These are phyloP conservation scores for Trichophyton rubrum DNA, from an alignment of 2,329 filamentous ascomycete genomes.

Conservation along the genomic window DNA sequence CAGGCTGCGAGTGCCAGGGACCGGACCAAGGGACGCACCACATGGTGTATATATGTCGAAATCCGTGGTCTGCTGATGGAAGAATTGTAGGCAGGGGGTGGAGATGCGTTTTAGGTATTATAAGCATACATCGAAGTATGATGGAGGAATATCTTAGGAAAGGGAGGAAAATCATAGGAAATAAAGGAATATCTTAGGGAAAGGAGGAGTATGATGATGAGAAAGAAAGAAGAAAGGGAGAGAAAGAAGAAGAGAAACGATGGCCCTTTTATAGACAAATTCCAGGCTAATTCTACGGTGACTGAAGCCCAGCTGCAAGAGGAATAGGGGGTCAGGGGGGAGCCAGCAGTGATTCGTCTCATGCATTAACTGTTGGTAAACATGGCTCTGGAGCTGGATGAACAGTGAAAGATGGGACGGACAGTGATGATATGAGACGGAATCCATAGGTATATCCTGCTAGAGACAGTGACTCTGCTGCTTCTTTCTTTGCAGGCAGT, in stretches of 20 bases:
- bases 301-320: neutral
- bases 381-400: neutral
- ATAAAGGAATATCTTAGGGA: neutral
- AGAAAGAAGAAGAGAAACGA: neutral
- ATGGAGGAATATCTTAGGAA: no score
- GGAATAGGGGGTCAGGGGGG: neutral
- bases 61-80: no score
- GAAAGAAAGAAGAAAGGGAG: neutral
- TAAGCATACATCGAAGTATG: no score
- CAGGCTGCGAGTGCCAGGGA: no score
- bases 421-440: neutral
- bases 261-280: neutral
- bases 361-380: neutral
- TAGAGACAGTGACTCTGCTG: neutral
- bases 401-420: neutral
- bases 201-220: neutral
- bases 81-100: no score
- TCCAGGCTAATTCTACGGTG: neutral
- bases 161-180: no score
- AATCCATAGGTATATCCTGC: neutral
- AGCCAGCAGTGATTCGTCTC: neutral
- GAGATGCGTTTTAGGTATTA: no score
- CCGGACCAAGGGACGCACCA: no score
- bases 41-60: no score
- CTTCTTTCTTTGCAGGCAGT: neutral